These are phyloP conservation scores for Mikania micrantha DNA, from an alignment of 129 eudicot species.

Conservation along the genomic window DNA sequence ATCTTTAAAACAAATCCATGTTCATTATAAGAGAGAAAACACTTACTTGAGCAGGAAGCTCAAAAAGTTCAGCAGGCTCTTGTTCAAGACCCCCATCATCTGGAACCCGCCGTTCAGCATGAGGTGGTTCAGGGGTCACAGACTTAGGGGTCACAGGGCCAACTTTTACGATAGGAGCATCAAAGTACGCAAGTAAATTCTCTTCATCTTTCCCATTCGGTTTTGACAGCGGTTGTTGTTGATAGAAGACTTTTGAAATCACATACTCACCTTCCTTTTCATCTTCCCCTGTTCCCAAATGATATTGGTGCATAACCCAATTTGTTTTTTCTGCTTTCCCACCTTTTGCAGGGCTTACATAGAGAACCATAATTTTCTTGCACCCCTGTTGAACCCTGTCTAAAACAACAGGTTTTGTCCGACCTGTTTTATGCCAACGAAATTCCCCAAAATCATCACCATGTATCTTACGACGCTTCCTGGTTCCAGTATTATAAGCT, in stretches of 20 bases:
- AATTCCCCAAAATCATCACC: constrained; percentile 73
- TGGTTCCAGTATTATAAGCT: constrained; percentile 81
- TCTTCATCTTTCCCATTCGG: constrained; percentile 45
- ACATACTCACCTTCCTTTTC: constrained; percentile 91
- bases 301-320: constrained; percentile 99
- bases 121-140: constrained; percentile 70
- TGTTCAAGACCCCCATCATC: constrained; percentile 29
- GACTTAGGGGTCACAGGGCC: constrained; percentile 73
- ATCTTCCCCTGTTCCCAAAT: constrained; percentile 85
- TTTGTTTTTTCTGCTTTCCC: constrained; percentile 88
- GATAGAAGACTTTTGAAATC: constrained; percentile 85
- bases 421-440: constrained; percentile 99
- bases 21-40: neutral
- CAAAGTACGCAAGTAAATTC: constrained; percentile 21
- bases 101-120: constrained; percentile 40
- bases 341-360: constrained; percentile 57
- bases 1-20: neutral
- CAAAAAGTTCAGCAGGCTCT: constrained; percentile 10
- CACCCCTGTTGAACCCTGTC: constrained; percentile 78
- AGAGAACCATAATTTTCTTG: constrained; percentile 96
- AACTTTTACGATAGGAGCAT: constrained; percentile 30
- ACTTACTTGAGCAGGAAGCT: constrained; percentile 40
- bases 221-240: constrained; percentile 67
- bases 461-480: constrained; percentile 90
- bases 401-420: constrained; percentile 77